Base-by-base conservation (phyloP, 768 basidiomycete genomes). In the Tricholoma terreum region DNA sequence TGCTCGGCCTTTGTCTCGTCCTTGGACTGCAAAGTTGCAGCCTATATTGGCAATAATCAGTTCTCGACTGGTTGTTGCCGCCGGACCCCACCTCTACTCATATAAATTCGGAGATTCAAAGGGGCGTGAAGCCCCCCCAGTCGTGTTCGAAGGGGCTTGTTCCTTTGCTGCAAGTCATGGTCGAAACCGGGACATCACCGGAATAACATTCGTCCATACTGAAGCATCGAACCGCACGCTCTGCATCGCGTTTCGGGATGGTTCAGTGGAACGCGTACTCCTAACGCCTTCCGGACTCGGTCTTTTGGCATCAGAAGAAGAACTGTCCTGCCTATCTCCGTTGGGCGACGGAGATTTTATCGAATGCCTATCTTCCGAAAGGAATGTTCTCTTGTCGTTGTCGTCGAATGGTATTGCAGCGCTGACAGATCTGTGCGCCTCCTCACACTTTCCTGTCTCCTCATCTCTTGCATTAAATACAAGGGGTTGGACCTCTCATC, bases 401-500 rank as follows among this genome's bases (percentile, higher is more conserved):
- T 86, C 89, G 12, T 75, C 82, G 9, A 70, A 64, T 50, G 88
- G 88, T 43, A 73, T 68, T 34, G 85, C 76, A 42, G 71, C 71
- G 66, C 67, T 55, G 63, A 74, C 54, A 55, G 69, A 57, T 59
- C 51, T 57, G 61, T 45, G 54, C 59, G 38, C 63, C n/a, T 54
- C 63, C 52, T 43, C 59, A 10, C 45, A 67, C 5, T 31, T 65
- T 12, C 61, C 70, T 0, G 59, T 69, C 19, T 48, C n/a, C 46
- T 27, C 30, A 11, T 65, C 71, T 33, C 67, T 86, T 36, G 69
- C 82, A 45, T 69, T 90, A 34, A 68, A 77, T 42, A 59, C 71
- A 3, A 84, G 83, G 40, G 80, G 84, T 62, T 92, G 90, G 90
- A 70, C 77, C 6, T 80, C 82, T 17, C 75, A 84, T 60, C 78